Percentiles rank a stretch among this genome's conserved stretches.
These are phyloP conservation scores for Monosporascus sp. DNA, from an alignment of 2,329 filamentous ascomycete species.

Conservation along the genomic window DNA sequence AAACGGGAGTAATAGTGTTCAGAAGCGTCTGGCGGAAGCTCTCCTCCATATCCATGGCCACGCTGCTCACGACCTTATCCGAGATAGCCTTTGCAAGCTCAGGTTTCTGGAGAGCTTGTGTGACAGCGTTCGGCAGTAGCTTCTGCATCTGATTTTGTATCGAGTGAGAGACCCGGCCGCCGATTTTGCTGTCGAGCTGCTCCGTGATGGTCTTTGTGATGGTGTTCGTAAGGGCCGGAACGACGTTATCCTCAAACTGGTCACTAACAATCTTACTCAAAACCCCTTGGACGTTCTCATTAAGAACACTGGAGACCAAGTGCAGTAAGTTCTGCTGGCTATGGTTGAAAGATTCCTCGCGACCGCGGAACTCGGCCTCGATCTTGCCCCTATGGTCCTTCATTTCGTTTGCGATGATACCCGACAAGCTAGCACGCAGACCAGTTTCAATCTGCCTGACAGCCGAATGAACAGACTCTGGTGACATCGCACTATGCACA, in stretches of 20 bases:
- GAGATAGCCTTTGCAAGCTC: conserved; percentile 68
- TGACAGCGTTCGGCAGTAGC: conserved; percentile 61
- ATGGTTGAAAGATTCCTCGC: conserved; percentile 47
- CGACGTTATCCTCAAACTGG: conserved; percentile 68
- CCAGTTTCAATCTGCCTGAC: conserved; percentile 48
- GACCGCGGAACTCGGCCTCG: conserved; percentile 56
- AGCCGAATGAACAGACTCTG: conserved; percentile 49
- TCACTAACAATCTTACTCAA: conserved; percentile 70
- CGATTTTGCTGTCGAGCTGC: conserved; percentile 64
- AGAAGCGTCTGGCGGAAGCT: conserved; percentile 59
- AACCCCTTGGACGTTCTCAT: conserved; percentile 63
- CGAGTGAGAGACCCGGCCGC: conserved; percentile 57
- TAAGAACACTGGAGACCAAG: conserved; percentile 55
- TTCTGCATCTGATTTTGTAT: conserved; percentile 70
- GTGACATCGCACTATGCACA: conserved; percentile 19
- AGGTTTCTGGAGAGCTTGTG: conserved; percentile 65
- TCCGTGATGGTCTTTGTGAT: conserved; percentile 65
- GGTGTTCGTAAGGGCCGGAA: conserved; percentile 67
- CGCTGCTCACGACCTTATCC: conserved; percentile 63
- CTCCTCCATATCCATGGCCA: conserved; percentile 64
- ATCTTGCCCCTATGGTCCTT: conserved; percentile 58
- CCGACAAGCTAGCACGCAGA: conserved; percentile 42
- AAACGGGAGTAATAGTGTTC: conserved; percentile 58
- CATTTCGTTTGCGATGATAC: conserved; percentile 43
- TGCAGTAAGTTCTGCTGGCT: conserved; percentile 51